These are phyloP conservation scores for Neltuma alba DNA, from an alignment of 306 rosid species.

Conservation along the genomic window DNA sequence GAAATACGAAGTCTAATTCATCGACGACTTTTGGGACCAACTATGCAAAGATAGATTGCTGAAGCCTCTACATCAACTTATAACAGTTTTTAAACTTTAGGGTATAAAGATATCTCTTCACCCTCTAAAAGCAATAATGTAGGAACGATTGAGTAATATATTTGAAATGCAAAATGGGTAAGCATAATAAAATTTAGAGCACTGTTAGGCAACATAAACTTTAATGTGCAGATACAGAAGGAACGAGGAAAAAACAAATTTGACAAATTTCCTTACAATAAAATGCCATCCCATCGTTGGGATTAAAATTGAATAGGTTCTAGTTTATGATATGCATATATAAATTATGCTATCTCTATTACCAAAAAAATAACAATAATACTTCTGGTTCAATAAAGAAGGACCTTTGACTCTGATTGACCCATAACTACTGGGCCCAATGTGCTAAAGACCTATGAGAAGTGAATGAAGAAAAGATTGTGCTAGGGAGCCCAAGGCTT, in stretches of 20 bases:
- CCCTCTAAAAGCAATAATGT: not conserved
- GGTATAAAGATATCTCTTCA: not conserved
- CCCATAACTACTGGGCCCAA: not conserved
- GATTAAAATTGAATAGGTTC: not conserved
- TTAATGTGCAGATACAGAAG: not conserved
- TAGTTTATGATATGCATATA: not conserved
- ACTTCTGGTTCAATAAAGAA: not conserved
- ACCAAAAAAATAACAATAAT: no score
- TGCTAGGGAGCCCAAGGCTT: not conserved
- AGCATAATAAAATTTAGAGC: not conserved
- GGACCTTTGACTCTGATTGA: not conserved
- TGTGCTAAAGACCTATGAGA: not conserved
- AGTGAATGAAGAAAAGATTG: not conserved
- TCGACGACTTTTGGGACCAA: not conserved
- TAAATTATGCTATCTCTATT: not conserved
- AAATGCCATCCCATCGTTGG: not conserved
- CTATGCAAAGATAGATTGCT: conserved; percentile 8
- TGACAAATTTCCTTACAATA: not conserved
- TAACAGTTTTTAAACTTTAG: not conserved
- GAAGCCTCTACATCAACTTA: not conserved
- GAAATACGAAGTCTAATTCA: not conserved
- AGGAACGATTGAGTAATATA: not conserved
- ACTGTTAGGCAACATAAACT: not conserved
- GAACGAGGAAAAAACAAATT: not conserved
- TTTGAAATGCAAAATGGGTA: not conserved